These are phyloP conservation scores for Peronospora destructor DNA, from an alignment of 352 stramenopile genomes.

Conservation along the genomic window DNA sequence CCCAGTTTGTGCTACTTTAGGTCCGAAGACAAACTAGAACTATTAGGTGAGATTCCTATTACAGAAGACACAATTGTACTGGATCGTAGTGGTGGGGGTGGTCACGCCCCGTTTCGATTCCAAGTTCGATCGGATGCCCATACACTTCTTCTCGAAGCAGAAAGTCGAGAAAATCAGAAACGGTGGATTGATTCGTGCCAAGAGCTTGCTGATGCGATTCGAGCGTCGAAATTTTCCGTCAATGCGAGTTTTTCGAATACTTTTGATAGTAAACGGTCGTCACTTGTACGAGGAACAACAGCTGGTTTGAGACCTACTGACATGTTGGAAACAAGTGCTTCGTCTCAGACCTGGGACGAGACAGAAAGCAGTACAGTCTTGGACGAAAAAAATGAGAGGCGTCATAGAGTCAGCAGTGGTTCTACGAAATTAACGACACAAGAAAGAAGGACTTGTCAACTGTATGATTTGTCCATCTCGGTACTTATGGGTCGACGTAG, in stretches of 20 bases:
- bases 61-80: constrained; percentile 71
- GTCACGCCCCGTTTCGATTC: constrained; percentile 58
- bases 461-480: constrained; percentile 56
- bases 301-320: constrained; percentile 8
- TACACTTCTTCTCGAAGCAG: constrained; percentile 57
- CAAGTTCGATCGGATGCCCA: constrained; percentile 55
- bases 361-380: constrained; percentile 19
- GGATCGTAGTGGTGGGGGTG: constrained; percentile 44
- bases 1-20: constrained; percentile 78
- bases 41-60: constrained; percentile 64
- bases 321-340: constrained; percentile 18
- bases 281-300: constrained; percentile 11
- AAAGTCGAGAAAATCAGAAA: constrained; percentile 53
- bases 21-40: constrained; percentile 74
- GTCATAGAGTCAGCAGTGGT: constrained; percentile 20
- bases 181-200: constrained; percentile 70
- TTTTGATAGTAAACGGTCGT: constrained; percentile 18
- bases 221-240: constrained; percentile 54
- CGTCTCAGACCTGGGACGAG: constrained; percentile 22
- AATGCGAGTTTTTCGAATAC: constrained; percentile 23
- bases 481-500: constrained; percentile 43
- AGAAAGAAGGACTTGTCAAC: constrained; percentile 2
- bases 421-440: constrained; percentile 13
- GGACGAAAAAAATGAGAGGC: constrained; percentile 17
- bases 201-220: constrained; percentile 54